A percentile compares a stretch with the other conserved stretches of the same genome.
phyloP scores from a whole-genome alignment of 352 stramenopile genomes.

The Thalassiosira mediterranea region DNA sequence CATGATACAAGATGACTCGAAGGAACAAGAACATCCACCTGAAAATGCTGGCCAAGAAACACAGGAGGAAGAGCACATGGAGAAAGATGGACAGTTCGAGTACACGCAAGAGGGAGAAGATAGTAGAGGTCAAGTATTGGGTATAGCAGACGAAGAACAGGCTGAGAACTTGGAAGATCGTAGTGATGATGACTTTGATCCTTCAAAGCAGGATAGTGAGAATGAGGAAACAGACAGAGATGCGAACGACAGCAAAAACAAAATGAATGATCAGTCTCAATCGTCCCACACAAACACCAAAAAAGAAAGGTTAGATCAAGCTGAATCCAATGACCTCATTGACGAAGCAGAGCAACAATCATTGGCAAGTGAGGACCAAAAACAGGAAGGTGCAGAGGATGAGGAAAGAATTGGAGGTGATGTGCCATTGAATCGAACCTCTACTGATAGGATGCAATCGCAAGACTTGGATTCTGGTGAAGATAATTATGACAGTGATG shows the following conservation, averaged over 20 bases:
- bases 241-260: conserved; percentile 57
- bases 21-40: conserved; percentile 57
- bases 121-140: conserved; percentile 74
- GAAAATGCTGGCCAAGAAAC: conserved; percentile 50
- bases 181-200: conserved; percentile 66
- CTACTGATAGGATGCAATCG: conserved; percentile 75
- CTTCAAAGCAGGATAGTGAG: conserved; percentile 75
- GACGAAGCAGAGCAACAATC: conserved; percentile 37
- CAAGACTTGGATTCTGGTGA: conserved; percentile 53
- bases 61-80: conserved; percentile 44
- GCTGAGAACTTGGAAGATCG: conserved; percentile 60
- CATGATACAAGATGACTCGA: conserved; percentile 79
- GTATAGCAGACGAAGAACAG: conserved; percentile 72
- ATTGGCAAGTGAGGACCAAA: conserved; percentile 38
- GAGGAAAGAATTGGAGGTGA: conserved; percentile 80
- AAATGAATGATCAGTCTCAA: conserved; percentile 56
- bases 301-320: conserved; percentile 62
- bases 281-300: conserved; percentile 44
- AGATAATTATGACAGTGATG: conserved; percentile 26
- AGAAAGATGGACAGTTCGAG: conserved; percentile 75
- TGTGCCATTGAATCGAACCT: conserved; percentile 47
- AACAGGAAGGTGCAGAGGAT: conserved; percentile 59
- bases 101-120: conserved; percentile 69
- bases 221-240: conserved; percentile 68
- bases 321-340: conserved; percentile 46